Evolutionary conservation across 768 basidiomycete species (phyloP).

Genomic region (Daedaleopsis sinensis): DNA sequence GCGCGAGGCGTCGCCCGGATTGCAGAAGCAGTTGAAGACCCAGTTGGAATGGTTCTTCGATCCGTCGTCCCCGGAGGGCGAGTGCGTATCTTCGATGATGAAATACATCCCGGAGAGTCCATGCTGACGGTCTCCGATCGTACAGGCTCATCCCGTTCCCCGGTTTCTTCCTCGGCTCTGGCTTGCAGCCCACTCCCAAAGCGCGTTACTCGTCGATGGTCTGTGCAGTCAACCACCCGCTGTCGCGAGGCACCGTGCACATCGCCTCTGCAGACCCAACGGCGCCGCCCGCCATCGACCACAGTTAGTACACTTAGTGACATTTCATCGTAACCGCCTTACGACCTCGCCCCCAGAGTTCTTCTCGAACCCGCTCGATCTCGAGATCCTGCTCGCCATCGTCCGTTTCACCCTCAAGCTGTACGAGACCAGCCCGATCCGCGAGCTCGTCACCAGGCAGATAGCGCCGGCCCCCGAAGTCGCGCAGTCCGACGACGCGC

Average conservation of each 20-base stretch:
- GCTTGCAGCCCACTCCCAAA: not conserved
- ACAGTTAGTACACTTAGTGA: too few species aligned
- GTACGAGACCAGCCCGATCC: not conserved
- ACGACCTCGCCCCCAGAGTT: not conserved
- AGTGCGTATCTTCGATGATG: not conserved
- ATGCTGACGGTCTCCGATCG: not conserved
- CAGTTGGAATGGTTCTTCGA: conserved; percentile 9
- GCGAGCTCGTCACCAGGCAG: not conserved
- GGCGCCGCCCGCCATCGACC: conserved; percentile 31
- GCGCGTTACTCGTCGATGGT: conserved; percentile 9
- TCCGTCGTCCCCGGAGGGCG: conserved; percentile 3
- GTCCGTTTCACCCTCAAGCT: conserved; percentile 4
- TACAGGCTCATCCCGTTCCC: conserved; percentile 8
- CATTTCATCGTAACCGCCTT: too few species aligned
- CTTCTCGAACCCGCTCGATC: conserved; percentile 12
- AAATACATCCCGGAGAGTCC: not conserved
- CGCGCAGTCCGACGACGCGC: not conserved
- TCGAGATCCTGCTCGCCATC: conserved; percentile 5
- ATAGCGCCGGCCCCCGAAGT: not conserved
- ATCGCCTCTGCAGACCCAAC: conserved; percentile 27
- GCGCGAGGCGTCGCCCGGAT: not conserved
- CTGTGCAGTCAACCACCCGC: conserved; percentile 1
- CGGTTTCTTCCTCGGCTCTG: not conserved
- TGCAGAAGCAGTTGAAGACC: conserved; percentile 6
- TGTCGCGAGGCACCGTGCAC: conserved; percentile 19